These are phyloP conservation scores for Aspergillus carlsbadensis DNA, from an alignment of 495 filamentous ascomycete genomes.

Conservation along the genomic window DNA sequence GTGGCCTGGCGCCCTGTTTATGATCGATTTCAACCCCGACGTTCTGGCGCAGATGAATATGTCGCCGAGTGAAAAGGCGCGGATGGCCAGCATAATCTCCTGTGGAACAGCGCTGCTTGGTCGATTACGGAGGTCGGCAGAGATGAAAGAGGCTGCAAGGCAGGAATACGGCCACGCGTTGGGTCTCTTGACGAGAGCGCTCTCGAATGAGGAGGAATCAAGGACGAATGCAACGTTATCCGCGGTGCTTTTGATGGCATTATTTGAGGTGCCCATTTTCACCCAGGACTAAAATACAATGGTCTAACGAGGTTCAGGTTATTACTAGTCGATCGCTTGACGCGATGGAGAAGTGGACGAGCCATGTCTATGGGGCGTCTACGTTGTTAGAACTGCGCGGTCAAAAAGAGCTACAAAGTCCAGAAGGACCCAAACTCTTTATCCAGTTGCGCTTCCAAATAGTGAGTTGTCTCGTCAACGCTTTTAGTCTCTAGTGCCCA, in stretches of 20 bases:
- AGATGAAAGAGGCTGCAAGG: constrained; percentile 38
- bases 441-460: constrained; percentile 52
- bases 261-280: constrained; percentile 50
- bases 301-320: constrained; percentile 35
- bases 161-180: constrained; percentile 50
- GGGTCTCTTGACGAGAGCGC: constrained; percentile 49
- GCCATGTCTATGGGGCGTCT: constrained; percentile 59
- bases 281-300: neutral
- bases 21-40: constrained; percentile 25
- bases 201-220: constrained; percentile 52
- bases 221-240: constrained; percentile 62
- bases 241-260: constrained; percentile 56
- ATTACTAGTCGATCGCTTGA: constrained; percentile 46
- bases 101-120: constrained; percentile 53
- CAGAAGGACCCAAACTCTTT: constrained; percentile 57
- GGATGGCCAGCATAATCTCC: constrained; percentile 45
- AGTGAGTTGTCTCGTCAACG: constrained; percentile 24
- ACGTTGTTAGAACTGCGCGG: constrained; percentile 59
- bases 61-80: constrained; percentile 30
- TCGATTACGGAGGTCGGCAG: constrained; percentile 32
- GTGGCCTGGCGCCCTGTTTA: constrained; percentile 36
- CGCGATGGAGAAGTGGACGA: constrained; percentile 53
- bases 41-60: constrained; percentile 20
- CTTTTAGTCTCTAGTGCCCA: neutral
- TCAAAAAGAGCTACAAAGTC: constrained; percentile 51